A percentile compares a stretch with the other conserved stretches of the same genome.
Conservation (phyloP, 805 yeast genomes). For the Saturnispora kantuleensis region DNA sequence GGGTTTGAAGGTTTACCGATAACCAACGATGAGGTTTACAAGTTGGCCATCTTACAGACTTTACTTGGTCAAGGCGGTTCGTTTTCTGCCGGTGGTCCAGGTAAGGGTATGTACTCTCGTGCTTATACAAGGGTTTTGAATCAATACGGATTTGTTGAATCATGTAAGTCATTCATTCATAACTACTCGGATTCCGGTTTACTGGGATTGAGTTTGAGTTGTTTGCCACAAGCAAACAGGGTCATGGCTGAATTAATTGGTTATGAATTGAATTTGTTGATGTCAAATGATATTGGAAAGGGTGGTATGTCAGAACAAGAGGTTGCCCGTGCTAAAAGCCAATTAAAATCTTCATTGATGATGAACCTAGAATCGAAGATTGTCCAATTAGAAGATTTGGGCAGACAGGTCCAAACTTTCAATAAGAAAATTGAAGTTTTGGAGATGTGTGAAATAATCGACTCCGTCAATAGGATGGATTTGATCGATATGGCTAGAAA, state of each 20-base stretch:
- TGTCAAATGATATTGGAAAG: constrained; percentile 37
- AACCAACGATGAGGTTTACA: constrained; percentile 77
- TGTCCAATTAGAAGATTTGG: constrained; percentile 92
- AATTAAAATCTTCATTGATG: constrained; percentile 72
- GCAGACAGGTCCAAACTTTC: constrained; percentile 85
- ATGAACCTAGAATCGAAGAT: constrained; percentile 90
- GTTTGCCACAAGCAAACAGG: constrained; percentile 79
- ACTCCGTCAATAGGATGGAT: constrained; percentile 55
- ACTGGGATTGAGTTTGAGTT: constrained; percentile 79
- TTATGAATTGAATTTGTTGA: constrained; percentile 40
- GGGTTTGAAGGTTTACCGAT: constrained; percentile 85
- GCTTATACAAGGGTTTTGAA: constrained; percentile 85
- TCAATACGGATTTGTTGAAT: constrained; percentile 84
- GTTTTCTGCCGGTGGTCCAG: constrained; percentile 98
- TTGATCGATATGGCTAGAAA: constrained; percentile 63
- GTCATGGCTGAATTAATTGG: constrained; percentile 73
- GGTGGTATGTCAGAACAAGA: constrained; percentile 62
- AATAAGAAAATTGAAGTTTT: constrained; percentile 62
- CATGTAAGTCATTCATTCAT: constrained; percentile 80
- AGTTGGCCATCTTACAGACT: constrained; percentile 82
- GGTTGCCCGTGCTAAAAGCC: constrained; percentile 85
- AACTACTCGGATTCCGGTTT: constrained; percentile 85
- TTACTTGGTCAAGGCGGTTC: constrained; percentile 95
- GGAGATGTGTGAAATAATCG: constrained; percentile 77
- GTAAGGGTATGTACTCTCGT: constrained; percentile 96